A percentile compares a stretch with the other conserved stretches of the same genome.
Conservation (phyloP, 805 yeast genomes). For the Metschnikowia orientalis region DNA sequence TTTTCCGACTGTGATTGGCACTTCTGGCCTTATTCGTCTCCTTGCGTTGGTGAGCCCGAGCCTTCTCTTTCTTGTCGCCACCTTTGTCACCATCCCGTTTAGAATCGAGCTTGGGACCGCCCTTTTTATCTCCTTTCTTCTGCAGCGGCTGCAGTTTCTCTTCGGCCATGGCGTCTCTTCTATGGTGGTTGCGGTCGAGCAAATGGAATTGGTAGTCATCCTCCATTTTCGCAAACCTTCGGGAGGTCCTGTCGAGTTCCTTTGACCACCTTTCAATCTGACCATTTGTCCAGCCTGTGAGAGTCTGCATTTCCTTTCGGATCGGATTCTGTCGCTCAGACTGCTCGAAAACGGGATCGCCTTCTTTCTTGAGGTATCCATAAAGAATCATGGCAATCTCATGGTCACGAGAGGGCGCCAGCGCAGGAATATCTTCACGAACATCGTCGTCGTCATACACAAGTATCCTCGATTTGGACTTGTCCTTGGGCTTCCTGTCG, state of each 20-base stretch:
- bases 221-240: constrained; percentile 57
- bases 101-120: neutral
- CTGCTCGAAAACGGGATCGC: constrained; percentile 41
- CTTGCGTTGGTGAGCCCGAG: constrained; percentile 26
- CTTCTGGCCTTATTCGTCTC: constrained; percentile 52
- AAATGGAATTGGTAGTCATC: too few relatives aligned
- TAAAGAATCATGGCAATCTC: constrained; percentile 54
- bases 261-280: constrained; percentile 93
- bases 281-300: constrained; percentile 76
- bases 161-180: constrained; percentile 2
- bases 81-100: constrained; percentile 3
- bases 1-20: constrained; percentile 64
- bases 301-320: constrained; percentile 48
- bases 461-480: constrained; percentile 21
- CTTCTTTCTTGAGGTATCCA: constrained; percentile 45
- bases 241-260: constrained; percentile 64
- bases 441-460: constrained; percentile 26
- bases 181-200: constrained; percentile 12
- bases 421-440: constrained; percentile 14
- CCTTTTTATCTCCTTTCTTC: constrained; percentile 1
- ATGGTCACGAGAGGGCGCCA: constrained; percentile 24
- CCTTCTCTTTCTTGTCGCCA: constrained; percentile 4
- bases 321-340: constrained; percentile 45
- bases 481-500: constrained; percentile 8
- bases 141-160: constrained; percentile 1